Conservation (phyloP, 2,329 filamentous ascomycete species). For the Cercospora beticola region DNA sequence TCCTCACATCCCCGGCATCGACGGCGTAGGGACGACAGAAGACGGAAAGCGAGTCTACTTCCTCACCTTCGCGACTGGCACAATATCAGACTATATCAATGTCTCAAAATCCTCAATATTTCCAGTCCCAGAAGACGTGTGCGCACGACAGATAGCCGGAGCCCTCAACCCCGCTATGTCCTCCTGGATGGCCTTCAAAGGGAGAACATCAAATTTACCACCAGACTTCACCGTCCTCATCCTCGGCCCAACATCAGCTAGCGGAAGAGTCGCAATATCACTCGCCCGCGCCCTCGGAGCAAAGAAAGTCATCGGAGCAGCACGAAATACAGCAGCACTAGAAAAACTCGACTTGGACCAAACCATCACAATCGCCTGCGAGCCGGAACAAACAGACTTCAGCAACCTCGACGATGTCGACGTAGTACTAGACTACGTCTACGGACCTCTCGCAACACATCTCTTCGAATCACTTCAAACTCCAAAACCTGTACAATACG, state of each 20-base stretch:
- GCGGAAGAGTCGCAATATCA: slow-evolving; percentile 52
- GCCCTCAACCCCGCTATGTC: slow-evolving; percentile 57
- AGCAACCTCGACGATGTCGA: slow-evolving; percentile 50
- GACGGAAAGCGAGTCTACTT: slow-evolving; percentile 55
- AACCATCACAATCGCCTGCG: slow-evolving; percentile 44
- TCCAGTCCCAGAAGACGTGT: slow-evolving; percentile 47
- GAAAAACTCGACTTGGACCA: slow-evolving; percentile 49
- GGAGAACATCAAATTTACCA: slow-evolving; percentile 45
- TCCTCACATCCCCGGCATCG: slow-evolving; percentile 55
- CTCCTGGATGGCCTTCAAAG: slow-evolving; percentile 58
- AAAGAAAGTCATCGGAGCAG: slow-evolving; percentile 52
- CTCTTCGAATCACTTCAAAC: slow-evolving; percentile 46
- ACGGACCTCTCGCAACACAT: slow-evolving; percentile 48
- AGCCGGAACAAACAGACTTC: slow-evolving; percentile 49
- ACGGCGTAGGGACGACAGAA: slow-evolving; percentile 51
- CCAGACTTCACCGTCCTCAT: slow-evolving; percentile 52
- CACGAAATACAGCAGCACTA: slow-evolving; percentile 48
- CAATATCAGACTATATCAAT: slow-evolving; percentile 52
- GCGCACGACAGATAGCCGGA: slow-evolving; percentile 53
- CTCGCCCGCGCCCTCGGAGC: slow-evolving; percentile 53
- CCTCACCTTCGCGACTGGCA: slow-evolving; percentile 45
- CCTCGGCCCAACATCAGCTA: slow-evolving; percentile 55
- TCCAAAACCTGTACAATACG: slow-evolving; percentile 51
- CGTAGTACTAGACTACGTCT: slow-evolving; percentile 59
- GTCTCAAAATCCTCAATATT: slow-evolving; percentile 44